A percentile compares a stretch with the other conserved stretches of the same genome.
Conservation (phyloP, 768 basidiomycete species). For the Nidula microcarpa region DNA sequence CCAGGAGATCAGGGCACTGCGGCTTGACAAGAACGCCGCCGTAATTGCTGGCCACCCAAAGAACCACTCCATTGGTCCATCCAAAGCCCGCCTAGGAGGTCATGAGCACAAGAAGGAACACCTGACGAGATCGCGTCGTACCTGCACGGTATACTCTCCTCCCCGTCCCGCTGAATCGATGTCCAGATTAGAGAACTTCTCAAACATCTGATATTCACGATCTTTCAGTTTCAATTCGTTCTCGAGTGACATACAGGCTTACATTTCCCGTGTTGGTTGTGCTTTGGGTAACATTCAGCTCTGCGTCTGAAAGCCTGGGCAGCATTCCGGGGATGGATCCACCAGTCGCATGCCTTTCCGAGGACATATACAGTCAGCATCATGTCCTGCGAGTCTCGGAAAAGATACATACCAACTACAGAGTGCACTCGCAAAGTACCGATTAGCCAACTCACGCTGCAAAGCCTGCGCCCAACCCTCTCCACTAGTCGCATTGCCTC, state of each 20-base stretch:
- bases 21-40: conserved; percentile 59
- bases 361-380: conserved; percentile 1
- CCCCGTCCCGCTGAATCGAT: conserved; percentile 77
- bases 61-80: conserved; percentile 82
- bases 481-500: conserved; percentile 53
- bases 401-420: conserved; percentile 72
- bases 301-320: conserved; percentile 62
- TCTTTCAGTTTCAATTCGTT: not conserved
- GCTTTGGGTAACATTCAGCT: conserved; percentile 69
- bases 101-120: not conserved
- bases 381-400: not conserved
- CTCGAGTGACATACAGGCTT: conserved; percentile 19
- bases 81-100: conserved; percentile 66
- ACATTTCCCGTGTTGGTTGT: conserved; percentile 72
- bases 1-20: conserved; percentile 50
- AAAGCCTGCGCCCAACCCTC: conserved; percentile 69
- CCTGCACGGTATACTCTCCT: conserved; percentile 88
- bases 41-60: conserved; percentile 72
- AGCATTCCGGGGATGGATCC: conserved; percentile 74
- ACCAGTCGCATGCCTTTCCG: conserved; percentile 76
- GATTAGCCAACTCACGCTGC: conserved; percentile 74
- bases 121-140: conserved; percentile 15
- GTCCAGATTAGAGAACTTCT: conserved; percentile 80
- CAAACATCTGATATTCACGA: conserved; percentile 65
- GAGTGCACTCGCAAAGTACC: conserved; percentile 78